Base-by-base conservation (phyloP, 2,329 filamentous ascomycete species). In the Whalleya microplaca region DNA sequence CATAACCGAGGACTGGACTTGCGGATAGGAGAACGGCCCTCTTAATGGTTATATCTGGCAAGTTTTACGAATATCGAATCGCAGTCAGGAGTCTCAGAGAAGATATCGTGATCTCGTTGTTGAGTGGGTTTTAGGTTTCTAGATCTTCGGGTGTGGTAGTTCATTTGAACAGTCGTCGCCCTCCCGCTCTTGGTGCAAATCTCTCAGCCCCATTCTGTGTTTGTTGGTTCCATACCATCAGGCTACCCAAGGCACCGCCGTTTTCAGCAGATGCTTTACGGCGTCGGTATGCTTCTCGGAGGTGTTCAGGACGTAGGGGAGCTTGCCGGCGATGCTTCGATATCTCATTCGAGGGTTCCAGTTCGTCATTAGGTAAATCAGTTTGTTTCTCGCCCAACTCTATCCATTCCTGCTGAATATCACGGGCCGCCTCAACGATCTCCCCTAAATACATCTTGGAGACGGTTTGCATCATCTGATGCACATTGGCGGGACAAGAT, bases 391-490 rank as follows among this genome's bases (percentile, higher is more conserved):
- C 85, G 56, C 78, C 81, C 14, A 75, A 80, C 1, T 79, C 77
- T 29, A 88, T 77, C 88, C 88, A 91, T 73, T 93, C 88, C 56
- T 80, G 80, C 69, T 92, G 90, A 10, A 92, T 83, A 43, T 83
- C 81, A 49, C 89, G 82, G 9, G 90, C 89, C 47, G 81, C 77
- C 70, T 92, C 89, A 60, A 93, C 88, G 46, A 94, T 80, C 60
- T 92, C 87, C 50, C 89, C 90, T 3, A 90, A 83, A 70, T 91
- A 92, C 58, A 91, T 80, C 73, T 94, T 94, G 46, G 88, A 86
- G 19, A 91, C 89, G 0, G 87, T 85, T 47, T 86, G 87, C 68
- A 93, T 88, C n/a, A 88, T 87, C 20, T 89, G 85, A 59, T 90
- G 87, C 48, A 92, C 88, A 64, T 84, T 88, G 19, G 84, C 80